Evolutionary conservation across 495 filamentous ascomycete genomes (phyloP).

Genomic region (Neurospora sp.): DNA sequence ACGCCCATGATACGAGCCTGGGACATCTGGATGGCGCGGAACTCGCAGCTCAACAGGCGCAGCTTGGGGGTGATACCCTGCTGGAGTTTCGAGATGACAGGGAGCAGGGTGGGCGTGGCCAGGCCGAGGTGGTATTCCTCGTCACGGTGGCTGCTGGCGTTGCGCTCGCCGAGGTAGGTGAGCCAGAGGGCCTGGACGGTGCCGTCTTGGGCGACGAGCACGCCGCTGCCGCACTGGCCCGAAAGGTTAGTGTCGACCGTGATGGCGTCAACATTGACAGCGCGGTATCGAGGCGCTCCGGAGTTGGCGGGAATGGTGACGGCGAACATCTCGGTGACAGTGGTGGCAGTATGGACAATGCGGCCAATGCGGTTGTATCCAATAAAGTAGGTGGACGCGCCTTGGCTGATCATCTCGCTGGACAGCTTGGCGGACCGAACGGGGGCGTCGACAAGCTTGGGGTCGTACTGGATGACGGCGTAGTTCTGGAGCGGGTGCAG

Average conservation of each 20-base stretch:
- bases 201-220: slow-evolving; percentile 80
- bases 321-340: slow-evolving; percentile 93
- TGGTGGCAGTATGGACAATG: slow-evolving; percentile 87
- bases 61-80: slow-evolving; percentile 66
- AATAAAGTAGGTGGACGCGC: slow-evolving; percentile 84
- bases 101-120: slow-evolving; percentile 77
- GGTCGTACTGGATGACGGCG: slow-evolving; percentile 89
- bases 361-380: slow-evolving; percentile 94
- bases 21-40: slow-evolving; percentile 90
- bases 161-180: slow-evolving; percentile 88
- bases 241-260: slow-evolving; percentile 90
- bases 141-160: slow-evolving; percentile 66
- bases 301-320: slow-evolving; percentile 93
- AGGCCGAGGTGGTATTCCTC: slow-evolving; percentile 96
- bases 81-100: slow-evolving; percentile 75
- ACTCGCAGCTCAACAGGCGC: slow-evolving; percentile 86
- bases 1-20: slow-evolving; percentile 98
- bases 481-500: slow-evolving; percentile 99
- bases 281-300: slow-evolving; percentile 83
- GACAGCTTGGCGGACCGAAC: slow-evolving; percentile 82
- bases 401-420: slow-evolving; percentile 72
- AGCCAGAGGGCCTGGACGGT: slow-evolving; percentile 93
- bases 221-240: slow-evolving; percentile 88
- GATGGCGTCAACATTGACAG: slow-evolving; percentile 94
- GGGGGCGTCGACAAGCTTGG: slow-evolving; percentile 81